These are phyloP conservation scores for Tolypocladium amazonense DNA, from an alignment of 2,329 filamentous ascomycete species.

Conservation along the genomic window DNA sequence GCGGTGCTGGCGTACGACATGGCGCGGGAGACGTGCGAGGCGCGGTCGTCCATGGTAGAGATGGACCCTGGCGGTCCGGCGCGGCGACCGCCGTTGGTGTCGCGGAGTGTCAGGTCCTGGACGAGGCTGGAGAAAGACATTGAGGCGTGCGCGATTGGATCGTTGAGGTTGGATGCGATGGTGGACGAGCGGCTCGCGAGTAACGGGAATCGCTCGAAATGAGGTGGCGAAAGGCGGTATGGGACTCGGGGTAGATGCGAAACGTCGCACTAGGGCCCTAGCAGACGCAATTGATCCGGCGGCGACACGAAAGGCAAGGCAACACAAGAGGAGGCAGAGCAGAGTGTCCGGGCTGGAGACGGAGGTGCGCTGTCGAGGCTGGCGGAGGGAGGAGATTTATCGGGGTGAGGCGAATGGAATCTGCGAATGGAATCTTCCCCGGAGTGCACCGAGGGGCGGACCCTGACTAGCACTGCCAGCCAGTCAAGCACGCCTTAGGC, in stretches of 20 bases:
- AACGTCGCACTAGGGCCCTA: neutral
- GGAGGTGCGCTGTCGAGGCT: neutral
- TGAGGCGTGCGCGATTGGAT: neutral
- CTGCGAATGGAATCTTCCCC: neutral
- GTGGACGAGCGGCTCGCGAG: neutral
- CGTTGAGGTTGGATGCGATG: neutral
- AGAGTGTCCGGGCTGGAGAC: neutral
- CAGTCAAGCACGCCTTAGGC: neutral
- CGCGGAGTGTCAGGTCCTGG: constrained; percentile 52
- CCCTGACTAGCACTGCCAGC: neutral
- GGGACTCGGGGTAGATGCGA: neutral
- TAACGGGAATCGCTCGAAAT: neutral
- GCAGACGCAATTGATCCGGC: neutral
- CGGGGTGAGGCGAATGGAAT: neutral
- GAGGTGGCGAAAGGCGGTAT: neutral
- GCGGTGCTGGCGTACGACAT: constrained; percentile 58
- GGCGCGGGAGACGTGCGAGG: constrained; percentile 51
- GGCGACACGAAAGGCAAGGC: neutral
- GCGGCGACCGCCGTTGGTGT: constrained; percentile 36
- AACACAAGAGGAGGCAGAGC: neutral
- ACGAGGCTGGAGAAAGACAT: constrained; percentile 63
- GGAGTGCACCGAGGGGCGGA: neutral
- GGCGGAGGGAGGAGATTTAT: neutral
- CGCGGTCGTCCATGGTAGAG: constrained; percentile 48
- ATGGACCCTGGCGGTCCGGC: constrained; percentile 33